phyloP scores from a whole-genome alignment of 257 asterid species.

The Buddleja alternifolia region DNA sequence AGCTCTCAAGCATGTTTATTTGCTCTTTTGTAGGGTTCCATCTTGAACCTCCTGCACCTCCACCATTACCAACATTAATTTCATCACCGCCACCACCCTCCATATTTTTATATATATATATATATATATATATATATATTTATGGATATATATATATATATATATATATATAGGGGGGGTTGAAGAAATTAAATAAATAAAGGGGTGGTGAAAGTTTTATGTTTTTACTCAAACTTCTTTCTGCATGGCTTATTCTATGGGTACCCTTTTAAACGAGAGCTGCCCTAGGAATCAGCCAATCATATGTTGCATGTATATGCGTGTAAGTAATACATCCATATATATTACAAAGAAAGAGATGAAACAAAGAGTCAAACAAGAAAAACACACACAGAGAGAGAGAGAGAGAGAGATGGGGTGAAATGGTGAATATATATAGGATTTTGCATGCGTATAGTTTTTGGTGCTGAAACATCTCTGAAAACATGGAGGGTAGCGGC shows the following conservation, averaged over 20 bases:
- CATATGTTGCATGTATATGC: constrained; percentile 45
- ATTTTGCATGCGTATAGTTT: constrained; percentile 85
- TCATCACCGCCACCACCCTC: constrained; percentile 43
- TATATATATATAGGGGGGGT: no score
- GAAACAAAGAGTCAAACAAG: constrained; percentile 57
- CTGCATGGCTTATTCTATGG: constrained; percentile 32
- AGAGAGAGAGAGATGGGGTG: constrained; percentile 10
- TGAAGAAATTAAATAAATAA: no score
- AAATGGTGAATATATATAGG: neutral
- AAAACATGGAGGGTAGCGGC: constrained; percentile 88
- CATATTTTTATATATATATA: no score
- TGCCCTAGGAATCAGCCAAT: constrained; percentile 45
- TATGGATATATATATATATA: no score
- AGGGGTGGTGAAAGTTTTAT: neutral
- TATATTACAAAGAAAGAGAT: constrained; percentile 31
- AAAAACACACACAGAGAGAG: constrained; percentile 11
- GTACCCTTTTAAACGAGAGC: constrained; percentile 21
- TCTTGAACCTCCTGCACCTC: constrained; percentile 52
- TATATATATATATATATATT: no score
- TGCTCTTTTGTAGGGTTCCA: constrained; percentile 96
- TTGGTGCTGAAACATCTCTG: constrained; percentile 80
- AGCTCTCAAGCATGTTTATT: constrained; percentile 69
- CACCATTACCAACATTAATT: constrained; percentile 31
- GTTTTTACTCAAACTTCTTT: neutral
- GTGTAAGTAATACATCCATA: constrained; percentile 32